Percentiles rank a stretch among this genome's conserved stretches.
These are phyloP conservation scores for Blastobotrys illinoisensis DNA, from an alignment of 1,139 yeast genomes.

Conservation along the genomic window DNA sequence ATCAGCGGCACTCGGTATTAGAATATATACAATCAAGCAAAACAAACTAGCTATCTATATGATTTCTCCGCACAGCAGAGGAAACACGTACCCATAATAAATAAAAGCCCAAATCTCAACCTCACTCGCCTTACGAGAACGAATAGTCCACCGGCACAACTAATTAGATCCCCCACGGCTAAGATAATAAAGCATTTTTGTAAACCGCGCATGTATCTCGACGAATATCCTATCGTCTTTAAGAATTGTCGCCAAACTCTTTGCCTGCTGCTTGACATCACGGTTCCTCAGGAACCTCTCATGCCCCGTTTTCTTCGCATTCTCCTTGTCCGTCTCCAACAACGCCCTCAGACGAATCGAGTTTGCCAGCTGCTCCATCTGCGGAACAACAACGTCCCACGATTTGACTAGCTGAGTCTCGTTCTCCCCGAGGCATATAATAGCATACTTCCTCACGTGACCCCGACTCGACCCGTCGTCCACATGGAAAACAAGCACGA, in stretches of 20 bases:
- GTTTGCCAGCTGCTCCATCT: conserved; percentile 47
- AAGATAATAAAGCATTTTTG: conserved; percentile 34
- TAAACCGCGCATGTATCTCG: conserved; percentile 49
- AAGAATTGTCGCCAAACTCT: conserved; percentile 53
- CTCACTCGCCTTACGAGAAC: too few species aligned
- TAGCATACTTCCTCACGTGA: conserved; percentile 65
- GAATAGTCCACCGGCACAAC: too few species aligned
- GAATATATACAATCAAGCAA: not conserved
- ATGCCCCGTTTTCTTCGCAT: conserved; percentile 26
- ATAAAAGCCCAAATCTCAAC: too few species aligned
- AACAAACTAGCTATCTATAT: not conserved
- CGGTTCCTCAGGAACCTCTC: conserved; percentile 52
- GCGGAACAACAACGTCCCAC: conserved; percentile 53
- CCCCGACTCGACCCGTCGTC: conserved; percentile 72
- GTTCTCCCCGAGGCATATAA: conserved; percentile 56
- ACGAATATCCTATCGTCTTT: conserved; percentile 55
- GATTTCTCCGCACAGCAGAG: not conserved
- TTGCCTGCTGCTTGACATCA: conserved; percentile 45
- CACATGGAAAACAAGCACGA: conserved; percentile 61
- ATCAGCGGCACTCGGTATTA: too few species aligned
- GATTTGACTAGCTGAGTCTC: conserved; percentile 48
- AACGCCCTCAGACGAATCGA: conserved; percentile 44
- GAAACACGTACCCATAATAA: not conserved
- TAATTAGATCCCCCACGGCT: not conserved
- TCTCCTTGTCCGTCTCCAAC: conserved; percentile 23